Evolutionary conservation across 2,329 filamentous ascomycete genomes (phyloP).

Genomic region (Aspergillus novoparasiticus): DNA sequence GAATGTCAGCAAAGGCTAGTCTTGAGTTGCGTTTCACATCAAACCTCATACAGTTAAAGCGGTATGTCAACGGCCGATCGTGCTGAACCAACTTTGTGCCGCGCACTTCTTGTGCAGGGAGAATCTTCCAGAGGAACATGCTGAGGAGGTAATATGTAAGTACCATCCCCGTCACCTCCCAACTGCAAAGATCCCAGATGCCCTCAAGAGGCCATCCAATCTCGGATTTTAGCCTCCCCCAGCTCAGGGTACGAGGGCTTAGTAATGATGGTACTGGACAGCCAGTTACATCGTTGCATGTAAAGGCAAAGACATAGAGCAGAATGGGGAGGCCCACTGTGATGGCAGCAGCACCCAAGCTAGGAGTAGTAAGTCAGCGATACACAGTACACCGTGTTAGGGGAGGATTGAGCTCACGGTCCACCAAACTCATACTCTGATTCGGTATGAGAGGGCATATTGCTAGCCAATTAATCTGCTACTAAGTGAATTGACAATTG

Average conservation of each 20-base stretch:
- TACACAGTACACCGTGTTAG: constrained; percentile 9
- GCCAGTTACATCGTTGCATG: constrained; percentile 87
- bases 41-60: constrained; percentile 65
- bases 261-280: constrained; percentile 81
- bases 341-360: constrained; percentile 72
- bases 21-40: background rate
- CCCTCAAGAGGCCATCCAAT: constrained; percentile 72
- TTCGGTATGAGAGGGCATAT: constrained; percentile 2
- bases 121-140: constrained; percentile 69
- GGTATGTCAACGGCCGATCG: constrained; percentile 75
- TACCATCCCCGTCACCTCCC: constrained; percentile 63
- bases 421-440: constrained; percentile 43
- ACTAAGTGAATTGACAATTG: background rate
- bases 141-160: constrained; percentile 76
- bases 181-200: constrained; percentile 60
- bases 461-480: background rate
- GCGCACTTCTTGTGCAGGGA: constrained; percentile 70
- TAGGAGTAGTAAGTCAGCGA: constrained; percentile 37
- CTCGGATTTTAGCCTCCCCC: constrained; percentile 72
- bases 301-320: constrained; percentile 75
- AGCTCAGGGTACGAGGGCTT: constrained; percentile 66
- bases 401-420: constrained; percentile 32
- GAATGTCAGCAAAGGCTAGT: constrained; percentile 7
- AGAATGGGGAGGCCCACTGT: constrained; percentile 77
- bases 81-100: constrained; percentile 65